Conservation (phyloP, 164 flowering plant species). For the Macadamia integrifolia region DNA sequence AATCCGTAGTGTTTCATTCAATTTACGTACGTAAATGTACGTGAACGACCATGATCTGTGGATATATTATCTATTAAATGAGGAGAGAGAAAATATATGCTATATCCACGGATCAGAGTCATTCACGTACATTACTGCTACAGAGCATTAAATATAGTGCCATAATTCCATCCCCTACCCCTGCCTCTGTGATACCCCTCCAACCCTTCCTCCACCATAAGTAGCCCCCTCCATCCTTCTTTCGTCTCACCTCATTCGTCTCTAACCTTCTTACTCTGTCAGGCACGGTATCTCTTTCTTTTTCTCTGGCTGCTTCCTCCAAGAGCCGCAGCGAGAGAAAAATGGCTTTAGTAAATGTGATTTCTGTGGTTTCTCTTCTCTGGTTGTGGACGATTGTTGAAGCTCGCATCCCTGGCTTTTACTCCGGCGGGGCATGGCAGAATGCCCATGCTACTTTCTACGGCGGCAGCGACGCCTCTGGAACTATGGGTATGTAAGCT, state of each 20-base stretch:
- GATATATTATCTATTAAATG: no score
- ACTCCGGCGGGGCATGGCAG: constrained; percentile 57
- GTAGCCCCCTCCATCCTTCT: constrained; percentile 25
- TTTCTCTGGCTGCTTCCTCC: not conserved
- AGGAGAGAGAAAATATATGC: no score
- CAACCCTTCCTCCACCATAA: constrained; percentile 19
- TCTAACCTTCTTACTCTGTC: not conserved
- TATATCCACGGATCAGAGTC: no score
- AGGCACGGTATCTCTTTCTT: not conserved
- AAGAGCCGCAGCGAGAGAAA: not conserved
- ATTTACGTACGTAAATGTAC: no score
- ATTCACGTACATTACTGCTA: not conserved
- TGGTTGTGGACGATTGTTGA: constrained; percentile 24
- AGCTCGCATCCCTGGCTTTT: constrained; percentile 67
- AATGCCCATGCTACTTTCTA: constrained; percentile 86
- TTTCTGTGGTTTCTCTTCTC: constrained; percentile 23
- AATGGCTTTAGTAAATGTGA: constrained; percentile 17
- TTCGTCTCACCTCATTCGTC: constrained; percentile 11
- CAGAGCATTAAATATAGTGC: constrained; percentile 13
- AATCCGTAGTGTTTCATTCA: no score
- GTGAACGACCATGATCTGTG: no score
- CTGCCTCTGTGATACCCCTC: not conserved
- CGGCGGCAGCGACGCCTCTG: constrained; percentile 89
- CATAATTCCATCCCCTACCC: constrained; percentile 14
- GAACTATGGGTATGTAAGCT: constrained; percentile 68